These are phyloP conservation scores for Trichophyton benhamiae DNA, from an alignment of 2,329 filamentous ascomycete species.

Conservation along the genomic window DNA sequence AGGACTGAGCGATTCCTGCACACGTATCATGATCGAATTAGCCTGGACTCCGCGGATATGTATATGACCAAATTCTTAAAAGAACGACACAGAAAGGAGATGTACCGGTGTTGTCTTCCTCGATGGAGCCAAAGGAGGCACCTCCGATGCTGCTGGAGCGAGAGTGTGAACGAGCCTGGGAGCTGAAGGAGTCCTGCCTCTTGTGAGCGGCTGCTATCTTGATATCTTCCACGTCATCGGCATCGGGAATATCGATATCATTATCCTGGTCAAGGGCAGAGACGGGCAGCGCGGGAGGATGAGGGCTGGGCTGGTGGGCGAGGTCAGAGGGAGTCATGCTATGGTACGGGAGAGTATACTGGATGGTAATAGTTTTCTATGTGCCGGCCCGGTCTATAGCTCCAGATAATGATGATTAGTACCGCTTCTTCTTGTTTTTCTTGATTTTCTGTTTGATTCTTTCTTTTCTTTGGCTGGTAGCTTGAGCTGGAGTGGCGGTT, in stretches of 20 bases:
- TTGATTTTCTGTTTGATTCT: background rate
- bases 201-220: constrained; percentile 2
- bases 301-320: background rate
- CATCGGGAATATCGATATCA: background rate
- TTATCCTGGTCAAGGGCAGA: background rate
- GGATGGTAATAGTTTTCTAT: background rate
- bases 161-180: constrained; percentile 27
- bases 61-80: background rate
- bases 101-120: constrained; percentile 30
- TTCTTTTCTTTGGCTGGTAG: background rate
- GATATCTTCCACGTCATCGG: constrained; percentile 1
- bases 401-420: background rate
- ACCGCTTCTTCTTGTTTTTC: background rate
- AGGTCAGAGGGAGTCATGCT: constrained; percentile 4
- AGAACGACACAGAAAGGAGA: background rate
- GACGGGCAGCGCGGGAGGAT: background rate
- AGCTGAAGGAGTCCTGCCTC: constrained; percentile 20
- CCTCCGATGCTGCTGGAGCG: constrained; percentile 30
- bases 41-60: background rate
- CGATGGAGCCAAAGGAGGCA: constrained; percentile 33
- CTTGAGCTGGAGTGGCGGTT: background rate
- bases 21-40: background rate
- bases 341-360: constrained; percentile 4
- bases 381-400: background rate
- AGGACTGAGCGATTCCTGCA: constrained; percentile 33